Evolutionary conservation across 768 basidiomycete genomes (phyloP), one percentile per base, ranked within the genome.

Genomic region (Rhodotorula kratochvilovae): DNA sequence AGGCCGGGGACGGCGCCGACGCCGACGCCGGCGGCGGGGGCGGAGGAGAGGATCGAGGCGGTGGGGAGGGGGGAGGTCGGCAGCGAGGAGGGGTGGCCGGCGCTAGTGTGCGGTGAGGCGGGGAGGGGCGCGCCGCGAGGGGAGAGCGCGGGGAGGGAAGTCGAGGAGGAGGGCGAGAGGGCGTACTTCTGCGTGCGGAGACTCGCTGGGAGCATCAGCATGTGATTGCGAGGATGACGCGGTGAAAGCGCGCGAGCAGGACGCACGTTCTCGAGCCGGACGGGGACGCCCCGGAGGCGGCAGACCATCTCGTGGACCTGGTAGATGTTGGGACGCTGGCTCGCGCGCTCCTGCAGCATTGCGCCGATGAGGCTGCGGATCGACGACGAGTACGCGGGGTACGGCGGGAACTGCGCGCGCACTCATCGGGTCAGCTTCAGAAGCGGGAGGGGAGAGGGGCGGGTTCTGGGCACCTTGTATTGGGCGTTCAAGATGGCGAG

Each of bases 401-500:
- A 75, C 4, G 69, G 61, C 25, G 71, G 70, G 68, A 79, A 66
- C 61, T 66, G 50, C 17, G 56, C 48, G 48, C 6, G 48, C 5
- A 39, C 2, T 16, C 19, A 25, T 2, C 12, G 23, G 36, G 13
- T 12, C 2, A 1, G 33, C 5, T 21, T 36, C 12, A n/a, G 36
- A 2, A 33, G 4, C 19, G 31, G 1, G 54, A 10, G 80, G 63
- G 76, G 93, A 92, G 88, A 68, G 96, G 91, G 80, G 91, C 93
- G 45, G 90, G 86, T 4, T 92, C 92, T 75, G 21, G 67, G 3
- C 11, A 71, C 73, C 67, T 88, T 89, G 81, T 97, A 99, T 77
- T 94, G 92, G 46, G 94, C 94, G 78, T 97, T 97, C 73, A 98
- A 84, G 72, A 98, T 98, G 5, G 96, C 96, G 62, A 99, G 82